Evolutionary conservation across 106 monocot genomes (phyloP).

Genomic region (Platanthera zijinensis): DNA sequence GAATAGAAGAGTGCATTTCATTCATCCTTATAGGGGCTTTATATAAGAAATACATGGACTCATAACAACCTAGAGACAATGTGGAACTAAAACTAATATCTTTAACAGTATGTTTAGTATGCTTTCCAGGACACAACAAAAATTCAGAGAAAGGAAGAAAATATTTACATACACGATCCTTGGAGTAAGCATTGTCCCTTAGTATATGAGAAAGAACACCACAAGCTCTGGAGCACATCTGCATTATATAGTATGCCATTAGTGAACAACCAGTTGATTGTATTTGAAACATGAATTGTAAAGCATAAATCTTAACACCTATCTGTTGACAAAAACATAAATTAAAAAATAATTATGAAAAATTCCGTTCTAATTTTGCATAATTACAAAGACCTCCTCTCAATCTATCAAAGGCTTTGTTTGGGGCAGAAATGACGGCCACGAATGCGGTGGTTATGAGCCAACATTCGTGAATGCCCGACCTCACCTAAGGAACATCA

Average conservation of each 20-base stretch:
- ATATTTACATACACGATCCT: slow-evolving; percentile 54
- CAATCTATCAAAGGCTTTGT: too few relatives aligned
- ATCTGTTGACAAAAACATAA: too few relatives aligned
- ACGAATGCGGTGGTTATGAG: too few relatives aligned
- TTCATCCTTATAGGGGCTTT: too few relatives aligned
- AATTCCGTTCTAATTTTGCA: neutral
- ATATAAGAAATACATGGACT: too few relatives aligned
- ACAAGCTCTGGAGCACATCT: slow-evolving; percentile 84
- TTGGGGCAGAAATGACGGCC: too few relatives aligned
- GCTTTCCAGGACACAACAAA: neutral
- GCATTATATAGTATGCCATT: slow-evolving; percentile 16
- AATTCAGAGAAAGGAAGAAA: neutral
- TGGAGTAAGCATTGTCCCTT: slow-evolving; percentile 81
- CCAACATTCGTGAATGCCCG: too few relatives aligned
- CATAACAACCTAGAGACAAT: too few relatives aligned
- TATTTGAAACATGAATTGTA: neutral
- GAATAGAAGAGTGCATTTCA: too few relatives aligned
- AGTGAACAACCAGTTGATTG: neutral
- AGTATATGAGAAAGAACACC: slow-evolving; percentile 86
- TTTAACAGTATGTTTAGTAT: neutral
- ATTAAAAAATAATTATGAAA: neutral
- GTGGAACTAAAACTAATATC: too few relatives aligned
- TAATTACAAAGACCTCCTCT: neutral
- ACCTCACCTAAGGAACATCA: too few relatives aligned
- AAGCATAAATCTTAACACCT: neutral